Percentiles rank a stretch among this genome's conserved stretches.
These are phyloP conservation scores for Phyllachora maydis DNA, from an alignment of 2,329 filamentous ascomycete species.

Conservation along the genomic window DNA sequence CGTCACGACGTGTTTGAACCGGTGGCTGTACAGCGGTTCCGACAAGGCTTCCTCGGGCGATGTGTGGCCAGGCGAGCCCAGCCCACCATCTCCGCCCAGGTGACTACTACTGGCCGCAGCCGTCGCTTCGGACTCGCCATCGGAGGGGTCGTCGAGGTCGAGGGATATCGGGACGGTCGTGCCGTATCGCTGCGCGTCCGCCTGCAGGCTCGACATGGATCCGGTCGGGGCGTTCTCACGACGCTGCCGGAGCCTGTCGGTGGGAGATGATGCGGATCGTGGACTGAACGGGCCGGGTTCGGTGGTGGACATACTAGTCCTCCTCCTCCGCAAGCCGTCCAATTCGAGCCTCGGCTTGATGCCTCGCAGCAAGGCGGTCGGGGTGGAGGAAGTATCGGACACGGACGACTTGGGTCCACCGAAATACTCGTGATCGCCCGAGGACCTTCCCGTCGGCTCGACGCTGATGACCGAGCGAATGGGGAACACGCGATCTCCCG, in stretches of 20 bases:
- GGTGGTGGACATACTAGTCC: neutral
- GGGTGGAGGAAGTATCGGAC: slow-evolving; percentile 2
- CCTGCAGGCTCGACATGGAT: slow-evolving; percentile 21
- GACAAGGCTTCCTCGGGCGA: slow-evolving; percentile 3
- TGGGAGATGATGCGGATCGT: slow-evolving; percentile 4
- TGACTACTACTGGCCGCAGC: slow-evolving; percentile 1
- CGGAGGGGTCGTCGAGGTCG: slow-evolving; percentile 6
- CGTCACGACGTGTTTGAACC: slow-evolving; percentile 61
- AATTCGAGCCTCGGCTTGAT: neutral
- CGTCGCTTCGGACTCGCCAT: slow-evolving; percentile 5
- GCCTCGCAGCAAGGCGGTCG: neutral
- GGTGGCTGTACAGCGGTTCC: slow-evolving; percentile 39
- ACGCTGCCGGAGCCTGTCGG: slow-evolving; percentile 5
- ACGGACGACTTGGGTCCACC: slow-evolving; percentile 1
- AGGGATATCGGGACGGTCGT: slow-evolving; percentile 10
- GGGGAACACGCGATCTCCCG: slow-evolving; percentile 50
- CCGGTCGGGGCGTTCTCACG: slow-evolving; percentile 15
- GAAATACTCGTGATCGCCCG: slow-evolving; percentile 11
- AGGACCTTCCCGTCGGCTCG: slow-evolving; percentile 26
- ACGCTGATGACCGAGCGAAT: slow-evolving; percentile 62
- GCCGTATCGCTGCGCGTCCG: slow-evolving; percentile 19
- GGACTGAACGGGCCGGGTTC: too few relatives aligned
- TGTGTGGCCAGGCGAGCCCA: slow-evolving; percentile 1
- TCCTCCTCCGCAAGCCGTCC: neutral
- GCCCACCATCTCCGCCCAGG: neutral